These are phyloP conservation scores for Gracilaria domingensis DNA, from an alignment of 23 red algal species.

Conservation along the genomic window DNA sequence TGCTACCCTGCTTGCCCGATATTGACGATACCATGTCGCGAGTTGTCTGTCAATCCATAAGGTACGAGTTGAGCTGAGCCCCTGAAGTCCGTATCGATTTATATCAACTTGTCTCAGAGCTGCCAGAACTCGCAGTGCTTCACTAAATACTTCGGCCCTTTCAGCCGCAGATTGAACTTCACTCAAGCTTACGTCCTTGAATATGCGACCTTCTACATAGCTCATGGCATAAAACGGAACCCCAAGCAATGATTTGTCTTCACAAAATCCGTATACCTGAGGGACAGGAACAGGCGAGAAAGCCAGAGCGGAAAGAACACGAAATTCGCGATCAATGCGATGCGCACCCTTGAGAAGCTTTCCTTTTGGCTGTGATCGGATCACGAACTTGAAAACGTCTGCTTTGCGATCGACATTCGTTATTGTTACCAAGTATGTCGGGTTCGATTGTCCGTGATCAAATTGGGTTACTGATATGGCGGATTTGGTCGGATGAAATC, in stretches of 20 bases:
- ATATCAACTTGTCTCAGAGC: conserved; percentile 71
- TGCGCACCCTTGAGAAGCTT: conserved; percentile 83
- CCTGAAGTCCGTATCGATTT: conserved; percentile 15
- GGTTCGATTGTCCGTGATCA: conserved; percentile 87
- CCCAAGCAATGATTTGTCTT: conserved; percentile 66
- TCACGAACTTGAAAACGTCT: conserved; percentile 55
- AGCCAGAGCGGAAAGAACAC: conserved; percentile 59
- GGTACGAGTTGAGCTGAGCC: conserved; percentile 25
- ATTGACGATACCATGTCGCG: conserved; percentile 76
- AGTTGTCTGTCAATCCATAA: conserved; percentile 79
- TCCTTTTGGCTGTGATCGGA: conserved; percentile 75
- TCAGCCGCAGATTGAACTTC: conserved; percentile 39
- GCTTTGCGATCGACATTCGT: background rate
- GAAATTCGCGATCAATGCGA: conserved; percentile 85
- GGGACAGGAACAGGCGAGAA: conserved; percentile 85
- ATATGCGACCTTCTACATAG: conserved; percentile 82
- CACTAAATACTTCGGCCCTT: conserved; percentile 54
- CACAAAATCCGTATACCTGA: conserved; percentile 73
- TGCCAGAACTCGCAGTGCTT: conserved; percentile 54
- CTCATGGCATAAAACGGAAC: conserved; percentile 88
- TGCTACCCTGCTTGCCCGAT: conserved; percentile 24
- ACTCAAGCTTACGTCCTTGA: conserved; percentile 73
- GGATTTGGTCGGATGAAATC: background rate
- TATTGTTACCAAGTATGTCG: conserved; percentile 71
- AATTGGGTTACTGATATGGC: conserved; percentile 56